Evolutionary conservation across 2,329 filamentous ascomycete genomes (phyloP), one percentile per base, ranked within the genome.

Genomic region (Aureobasidium zeae): DNA sequence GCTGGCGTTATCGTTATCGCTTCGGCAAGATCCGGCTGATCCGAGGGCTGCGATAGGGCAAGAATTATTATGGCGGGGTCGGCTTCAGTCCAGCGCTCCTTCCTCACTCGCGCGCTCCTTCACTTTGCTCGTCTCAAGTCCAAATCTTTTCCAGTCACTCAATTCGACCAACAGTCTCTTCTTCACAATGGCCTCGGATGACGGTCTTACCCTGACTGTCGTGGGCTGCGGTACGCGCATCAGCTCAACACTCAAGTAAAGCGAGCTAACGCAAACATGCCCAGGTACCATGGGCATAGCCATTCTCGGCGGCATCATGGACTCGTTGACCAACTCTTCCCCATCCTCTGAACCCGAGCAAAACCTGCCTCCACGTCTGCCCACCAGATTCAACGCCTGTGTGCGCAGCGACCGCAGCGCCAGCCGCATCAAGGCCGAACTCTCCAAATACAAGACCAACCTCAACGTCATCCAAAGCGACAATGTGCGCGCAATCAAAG

Each of bases 211-310:
- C 52, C 72, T 93, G 67, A 77, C 85, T 49, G 77, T 91, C 49
- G 72, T 94, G 47, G 86, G 86, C 55, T 91, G 84, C 63, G 86
- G 84, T 83, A 73, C 58, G 76, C 67, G 21, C 19, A n/a, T n/a
- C n/a, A n/a, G n/a, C n/a, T 7, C 28, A 12, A 7, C 16, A 26
- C 8, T n/a, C n/a, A n/a, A n/a, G n/a, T n/a, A 17, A 16, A 9
- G n/a, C 8, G 13, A 17, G 31, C 12, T 16, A 34, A 17, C 8
- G 8, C 12, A 10, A 11, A n/a, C n/a, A n/a, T n/a, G n/a, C 37
- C 41, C 53, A 87, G 83, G 85, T 52, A 88, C 80, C 42, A 84
- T 94, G 77, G 86, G 86, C 47, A 84, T 85, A 48, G 85, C 85
- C 46, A 88, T 94, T 53, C 75, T 93, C 46, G 79, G 76, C 44